These are phyloP conservation scores for Cercophora sp. DNA, from an alignment of 495 filamentous ascomycete species.

Conservation along the genomic window DNA sequence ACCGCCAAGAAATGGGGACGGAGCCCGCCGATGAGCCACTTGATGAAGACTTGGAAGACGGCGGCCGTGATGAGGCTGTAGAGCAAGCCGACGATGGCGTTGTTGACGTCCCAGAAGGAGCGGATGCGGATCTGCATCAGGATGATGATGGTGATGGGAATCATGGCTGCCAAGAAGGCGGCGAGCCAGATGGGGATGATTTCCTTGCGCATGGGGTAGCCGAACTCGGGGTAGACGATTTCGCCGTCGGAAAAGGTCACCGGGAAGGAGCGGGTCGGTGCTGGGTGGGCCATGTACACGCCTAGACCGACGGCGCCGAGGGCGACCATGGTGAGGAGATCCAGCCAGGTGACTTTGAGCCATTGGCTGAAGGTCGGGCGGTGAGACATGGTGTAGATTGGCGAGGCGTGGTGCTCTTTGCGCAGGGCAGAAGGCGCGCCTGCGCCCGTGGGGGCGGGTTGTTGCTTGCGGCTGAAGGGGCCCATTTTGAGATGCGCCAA, in stretches of 20 bases:
- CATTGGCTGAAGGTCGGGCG: constrained; percentile 52
- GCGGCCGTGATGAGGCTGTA: constrained; percentile 57
- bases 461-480: constrained; percentile 22
- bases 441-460: background rate
- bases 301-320: constrained; percentile 58
- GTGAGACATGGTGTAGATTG: constrained; percentile 37
- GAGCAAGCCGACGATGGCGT: constrained; percentile 56
- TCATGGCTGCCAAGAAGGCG: constrained; percentile 49
- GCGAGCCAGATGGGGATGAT: constrained; percentile 59
- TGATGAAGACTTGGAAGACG: constrained; percentile 55
- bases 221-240: constrained; percentile 57
- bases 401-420: too few species aligned
- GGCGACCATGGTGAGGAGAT: constrained; percentile 53
- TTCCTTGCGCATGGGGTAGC: constrained; percentile 58
- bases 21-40: constrained; percentile 54
- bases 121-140: constrained; percentile 57
- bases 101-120: constrained; percentile 65
- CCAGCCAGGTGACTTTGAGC: constrained; percentile 55
- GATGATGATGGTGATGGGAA: constrained; percentile 56
- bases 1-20: constrained; percentile 53
- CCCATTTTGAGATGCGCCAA: too few species aligned
- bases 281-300: constrained; percentile 55
- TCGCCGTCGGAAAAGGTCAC: constrained; percentile 56
- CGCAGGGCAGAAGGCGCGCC: too few species aligned
- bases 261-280: constrained; percentile 53